phyloP scores from a whole-genome alignment of 2,329 filamentous ascomycete genomes.

The Cordyceps farinosa region DNA sequence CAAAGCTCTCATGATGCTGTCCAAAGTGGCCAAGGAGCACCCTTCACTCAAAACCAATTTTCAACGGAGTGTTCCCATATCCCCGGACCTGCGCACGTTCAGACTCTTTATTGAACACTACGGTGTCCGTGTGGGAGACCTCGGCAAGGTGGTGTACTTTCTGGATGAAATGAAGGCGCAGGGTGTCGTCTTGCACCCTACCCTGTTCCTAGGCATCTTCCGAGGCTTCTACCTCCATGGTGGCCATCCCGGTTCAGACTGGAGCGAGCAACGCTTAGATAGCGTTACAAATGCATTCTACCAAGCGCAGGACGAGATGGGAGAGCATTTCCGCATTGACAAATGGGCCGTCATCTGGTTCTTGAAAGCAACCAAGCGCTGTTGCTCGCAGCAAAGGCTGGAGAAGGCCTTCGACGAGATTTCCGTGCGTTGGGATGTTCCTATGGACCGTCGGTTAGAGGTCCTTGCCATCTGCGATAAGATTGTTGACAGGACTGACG shows the following conservation, averaged over 20 bases:
- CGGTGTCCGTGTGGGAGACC: slow-evolving; percentile 63
- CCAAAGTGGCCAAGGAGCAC: slow-evolving; percentile 50
- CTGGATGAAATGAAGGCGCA: slow-evolving; percentile 77
- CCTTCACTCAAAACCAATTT: slow-evolving; percentile 49
- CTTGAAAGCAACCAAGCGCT: slow-evolving; percentile 61
- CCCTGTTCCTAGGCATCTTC: slow-evolving; percentile 77
- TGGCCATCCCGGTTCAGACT: slow-evolving; percentile 58
- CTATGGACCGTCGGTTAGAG: slow-evolving; percentile 1
- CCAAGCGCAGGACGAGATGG: slow-evolving; percentile 45
- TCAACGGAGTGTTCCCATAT: slow-evolving; percentile 63
- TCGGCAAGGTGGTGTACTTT: slow-evolving; percentile 66
- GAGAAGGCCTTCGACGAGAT: slow-evolving; percentile 52
- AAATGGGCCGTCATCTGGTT: slow-evolving; percentile 60
- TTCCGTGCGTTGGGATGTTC: slow-evolving; percentile 41
- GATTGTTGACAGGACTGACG: slow-evolving; percentile 8
- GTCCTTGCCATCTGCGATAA: slow-evolving; percentile 12
- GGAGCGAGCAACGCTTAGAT: slow-evolving; percentile 68
- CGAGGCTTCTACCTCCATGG: slow-evolving; percentile 78
- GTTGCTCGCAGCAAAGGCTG: slow-evolving; percentile 49
- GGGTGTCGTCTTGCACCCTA: slow-evolving; percentile 65
- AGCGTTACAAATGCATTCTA: slow-evolving; percentile 65
- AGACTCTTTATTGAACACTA: slow-evolving; percentile 75
- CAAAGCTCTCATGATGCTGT: slow-evolving; percentile 55
- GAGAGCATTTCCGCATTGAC: slow-evolving; percentile 48
- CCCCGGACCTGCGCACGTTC: slow-evolving; percentile 76